phyloP scores from a whole-genome alignment of 2,329 filamentous ascomycete species.

The Pseudogymnoascus sp. region DNA sequence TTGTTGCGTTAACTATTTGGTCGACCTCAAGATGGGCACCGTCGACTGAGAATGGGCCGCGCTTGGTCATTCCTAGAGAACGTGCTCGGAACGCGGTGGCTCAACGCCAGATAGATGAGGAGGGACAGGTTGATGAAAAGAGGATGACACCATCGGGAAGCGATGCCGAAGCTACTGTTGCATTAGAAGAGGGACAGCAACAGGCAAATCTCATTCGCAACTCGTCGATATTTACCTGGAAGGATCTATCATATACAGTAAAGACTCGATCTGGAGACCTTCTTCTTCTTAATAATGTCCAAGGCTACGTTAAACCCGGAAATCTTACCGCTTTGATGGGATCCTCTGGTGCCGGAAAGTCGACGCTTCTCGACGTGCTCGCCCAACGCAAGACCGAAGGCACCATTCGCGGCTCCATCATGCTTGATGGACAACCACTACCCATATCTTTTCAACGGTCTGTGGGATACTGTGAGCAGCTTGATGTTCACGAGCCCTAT shows the following conservation, averaged over 20 bases:
- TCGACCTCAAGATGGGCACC: slow-evolving; percentile 47
- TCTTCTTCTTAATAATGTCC: slow-evolving; percentile 66
- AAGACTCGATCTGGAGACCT: slow-evolving; percentile 53
- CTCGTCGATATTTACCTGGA: slow-evolving; percentile 66
- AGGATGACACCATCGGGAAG: slow-evolving; percentile 12
- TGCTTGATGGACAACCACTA: slow-evolving; percentile 55
- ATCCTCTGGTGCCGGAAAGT: slow-evolving; percentile 72
- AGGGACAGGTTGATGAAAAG: slow-evolving; percentile 18
- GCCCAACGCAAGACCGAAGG: slow-evolving; percentile 83
- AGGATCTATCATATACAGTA: slow-evolving; percentile 60
- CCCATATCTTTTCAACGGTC: slow-evolving; percentile 74
- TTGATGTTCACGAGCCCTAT: slow-evolving; percentile 79
- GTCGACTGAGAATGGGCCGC: not conserved
- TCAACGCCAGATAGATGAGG: not conserved
- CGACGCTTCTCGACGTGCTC: slow-evolving; percentile 75
- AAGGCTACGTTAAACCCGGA: slow-evolving; percentile 71
- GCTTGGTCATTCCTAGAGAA: not conserved
- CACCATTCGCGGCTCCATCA: slow-evolving; percentile 77
- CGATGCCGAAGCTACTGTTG: slow-evolving; percentile 14
- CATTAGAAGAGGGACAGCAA: slow-evolving; percentile 23
- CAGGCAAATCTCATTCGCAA: slow-evolving; percentile 45
- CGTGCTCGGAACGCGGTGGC: not conserved
- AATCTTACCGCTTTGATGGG: slow-evolving; percentile 59
- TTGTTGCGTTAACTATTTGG: slow-evolving; percentile 48
- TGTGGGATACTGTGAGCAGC: slow-evolving; percentile 76